Base-by-base conservation (phyloP, 2,329 filamentous ascomycete genomes). In the Cladosporium sp. region DNA sequence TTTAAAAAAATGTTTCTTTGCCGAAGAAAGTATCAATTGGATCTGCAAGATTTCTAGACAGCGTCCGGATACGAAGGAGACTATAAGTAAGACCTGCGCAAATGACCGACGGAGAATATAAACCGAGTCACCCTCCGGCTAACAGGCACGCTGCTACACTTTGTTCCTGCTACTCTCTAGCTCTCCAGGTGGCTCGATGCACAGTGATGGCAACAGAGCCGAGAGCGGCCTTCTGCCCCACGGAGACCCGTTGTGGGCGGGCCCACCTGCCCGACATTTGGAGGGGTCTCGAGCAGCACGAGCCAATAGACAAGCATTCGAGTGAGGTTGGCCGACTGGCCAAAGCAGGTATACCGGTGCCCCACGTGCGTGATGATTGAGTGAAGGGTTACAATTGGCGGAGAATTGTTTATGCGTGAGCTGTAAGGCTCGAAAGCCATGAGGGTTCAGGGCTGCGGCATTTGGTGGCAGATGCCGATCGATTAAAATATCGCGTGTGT, bases 201-300 rank as follows among this genome's bases (percentile, higher is more conserved):
- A 26, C 48, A 26, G 28, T 43, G 32, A 23, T 30, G 58, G 30
- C 60, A 56, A 21, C 32, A 25, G 25, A 54, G 60, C 60, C 60
- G 60, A 63, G 60, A 54, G 49, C 49, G 60, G 60, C 34, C 49
- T 46, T 46, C 23, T 56, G 60, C 60, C 60, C 60, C 60, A 63
- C 60, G 60, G 60, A 56, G 49, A 54, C 25, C 48, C 25, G 21
- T 26, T 51, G 58, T 53, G 58, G 58, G 30, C 28, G 43, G 34
- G 58, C 49, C 60, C 60, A 53, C 60, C 59, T 32, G 28, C 21
- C 23, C 59, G 28, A 26, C 25, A 28, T 53, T 56, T 56, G 34
- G 60, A 39, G 34, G 60, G 60, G 34, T 46, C 18, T 25, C 21
- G 34, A 39, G 25, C 10, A 25, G 49, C 23, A 23, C 18, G n/a